A percentile compares a stretch with the other conserved stretches of the same genome.
phyloP scores from a whole-genome alignment of 2,329 filamentous ascomycete species.

The Microdochium bolleyi region DNA sequence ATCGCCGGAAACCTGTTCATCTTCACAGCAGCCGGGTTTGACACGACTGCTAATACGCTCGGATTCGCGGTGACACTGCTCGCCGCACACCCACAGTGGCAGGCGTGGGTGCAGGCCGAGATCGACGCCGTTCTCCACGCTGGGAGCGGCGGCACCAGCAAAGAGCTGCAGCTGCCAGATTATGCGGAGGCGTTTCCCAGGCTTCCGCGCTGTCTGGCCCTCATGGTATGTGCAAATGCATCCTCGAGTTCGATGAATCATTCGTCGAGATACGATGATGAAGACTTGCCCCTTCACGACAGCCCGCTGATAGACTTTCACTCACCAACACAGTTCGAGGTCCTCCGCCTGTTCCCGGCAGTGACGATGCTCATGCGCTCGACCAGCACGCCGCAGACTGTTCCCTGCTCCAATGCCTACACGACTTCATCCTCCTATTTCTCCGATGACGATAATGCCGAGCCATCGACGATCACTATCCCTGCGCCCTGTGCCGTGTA shows the following conservation, averaged over 20 bases:
- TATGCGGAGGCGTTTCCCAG: conserved; percentile 35
- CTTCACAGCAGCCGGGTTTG: conserved; percentile 36
- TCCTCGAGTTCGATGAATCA: neutral
- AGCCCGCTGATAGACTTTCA: neutral
- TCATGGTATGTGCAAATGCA: conserved; percentile 23
- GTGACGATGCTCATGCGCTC: conserved; percentile 26
- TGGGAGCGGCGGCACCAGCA: conserved; percentile 1
- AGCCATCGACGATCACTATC: neutral
- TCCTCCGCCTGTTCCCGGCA: conserved; percentile 30
- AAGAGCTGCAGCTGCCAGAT: conserved; percentile 16
- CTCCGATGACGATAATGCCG: neutral
- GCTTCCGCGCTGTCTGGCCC: conserved; percentile 29
- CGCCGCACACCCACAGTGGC: conserved; percentile 35
- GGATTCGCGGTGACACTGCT: conserved; percentile 39
- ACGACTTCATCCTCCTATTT: neutral
- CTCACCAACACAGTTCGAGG: conserved; percentile 20
- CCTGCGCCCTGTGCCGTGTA: conserved; percentile 22
- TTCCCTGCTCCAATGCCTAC: conserved; percentile 6
- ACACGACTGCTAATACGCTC: conserved; percentile 41
- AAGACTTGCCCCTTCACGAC: neutral
- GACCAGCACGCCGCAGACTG: conserved; percentile 16
- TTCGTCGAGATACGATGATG: neutral
- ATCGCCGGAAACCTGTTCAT: conserved; percentile 30
- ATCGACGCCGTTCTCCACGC: conserved; percentile 24
- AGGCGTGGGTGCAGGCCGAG: conserved; percentile 44